A percentile compares a stretch with the other conserved stretches of the same genome.
phyloP scores from a whole-genome alignment of 1,284 basidiomycete genomes.

The Cystobasidium pallidum region DNA sequence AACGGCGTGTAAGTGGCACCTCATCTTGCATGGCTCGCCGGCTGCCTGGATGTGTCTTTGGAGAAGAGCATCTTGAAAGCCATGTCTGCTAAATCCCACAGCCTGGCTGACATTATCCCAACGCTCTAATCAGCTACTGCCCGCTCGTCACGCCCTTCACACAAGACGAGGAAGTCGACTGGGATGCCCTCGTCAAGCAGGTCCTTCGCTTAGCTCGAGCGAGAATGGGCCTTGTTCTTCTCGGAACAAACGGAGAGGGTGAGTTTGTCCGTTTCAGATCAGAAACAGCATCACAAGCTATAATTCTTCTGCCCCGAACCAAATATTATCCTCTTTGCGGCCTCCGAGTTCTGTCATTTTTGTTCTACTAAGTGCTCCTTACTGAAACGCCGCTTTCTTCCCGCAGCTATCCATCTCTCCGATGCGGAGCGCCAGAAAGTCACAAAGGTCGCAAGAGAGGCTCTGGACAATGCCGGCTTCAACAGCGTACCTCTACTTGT shows the following conservation, averaged over 20 bases:
- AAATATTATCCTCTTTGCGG: no score
- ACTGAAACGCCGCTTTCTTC: slow-evolving; percentile 1
- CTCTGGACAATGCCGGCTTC: slow-evolving; percentile 74
- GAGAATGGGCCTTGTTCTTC: slow-evolving; percentile 72
- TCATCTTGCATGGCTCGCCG: neutral
- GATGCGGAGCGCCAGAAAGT: slow-evolving; percentile 68
- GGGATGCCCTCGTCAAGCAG: slow-evolving; percentile 65
- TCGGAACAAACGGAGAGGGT: slow-evolving; percentile 73
- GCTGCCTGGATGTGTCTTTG: no score
- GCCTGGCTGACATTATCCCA: neutral
- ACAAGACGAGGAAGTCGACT: slow-evolving; percentile 68
- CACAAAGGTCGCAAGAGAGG: slow-evolving; percentile 69
- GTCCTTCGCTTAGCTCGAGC: slow-evolving; percentile 71
- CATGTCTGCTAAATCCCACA: neutral
- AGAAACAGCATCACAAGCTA: neutral
- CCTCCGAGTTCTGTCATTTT: neutral
- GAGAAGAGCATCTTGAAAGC: neutral
- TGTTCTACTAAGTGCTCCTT: neutral
- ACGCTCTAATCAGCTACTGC: slow-evolving; percentile 61
- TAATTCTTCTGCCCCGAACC: neutral
- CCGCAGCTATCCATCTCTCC: slow-evolving; percentile 70
- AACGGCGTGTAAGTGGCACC: slow-evolving; percentile 37
- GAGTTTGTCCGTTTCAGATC: neutral
- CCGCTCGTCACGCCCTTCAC: slow-evolving; percentile 73
- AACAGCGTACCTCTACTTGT: slow-evolving; percentile 72